These are phyloP conservation scores for Scedosporium minutisporum DNA, from an alignment of 2,329 filamentous ascomycete genomes.

Conservation along the genomic window DNA sequence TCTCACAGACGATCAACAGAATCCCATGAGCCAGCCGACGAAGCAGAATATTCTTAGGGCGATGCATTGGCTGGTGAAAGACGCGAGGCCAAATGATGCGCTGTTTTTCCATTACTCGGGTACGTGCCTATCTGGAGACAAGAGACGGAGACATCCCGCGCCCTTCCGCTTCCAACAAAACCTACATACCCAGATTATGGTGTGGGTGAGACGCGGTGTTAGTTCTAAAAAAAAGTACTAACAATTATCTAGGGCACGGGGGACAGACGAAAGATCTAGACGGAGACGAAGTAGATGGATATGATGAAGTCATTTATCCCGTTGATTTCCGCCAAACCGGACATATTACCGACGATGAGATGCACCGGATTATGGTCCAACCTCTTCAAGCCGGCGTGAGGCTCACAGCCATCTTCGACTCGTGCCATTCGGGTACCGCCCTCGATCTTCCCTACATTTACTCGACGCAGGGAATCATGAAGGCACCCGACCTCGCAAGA, in stretches of 20 bases:
- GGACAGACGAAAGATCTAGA: conserved; percentile 74
- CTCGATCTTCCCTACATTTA: conserved; percentile 61
- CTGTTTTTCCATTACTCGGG: conserved; percentile 97
- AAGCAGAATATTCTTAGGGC: conserved; percentile 91
- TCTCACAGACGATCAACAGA: conserved; percentile 92
- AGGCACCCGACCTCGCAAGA: conserved; percentile 59
- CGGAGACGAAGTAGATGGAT: conserved; percentile 72
- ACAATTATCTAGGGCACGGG: conserved; percentile 52
- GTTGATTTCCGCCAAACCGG: conserved; percentile 72
- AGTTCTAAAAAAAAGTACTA: conserved; percentile 10
- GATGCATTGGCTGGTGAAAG: conserved; percentile 97
- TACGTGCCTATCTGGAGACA: conserved; percentile 22
- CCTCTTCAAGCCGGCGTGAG: conserved; percentile 47
- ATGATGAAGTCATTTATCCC: conserved; percentile 76
- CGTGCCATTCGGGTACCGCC: conserved; percentile 58
- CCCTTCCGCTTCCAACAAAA: not conserved
- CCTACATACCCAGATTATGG: too few relatives aligned
- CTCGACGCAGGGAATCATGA: conserved; percentile 58
- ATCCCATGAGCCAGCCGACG: conserved; percentile 92
- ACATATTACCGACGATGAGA: conserved; percentile 75
- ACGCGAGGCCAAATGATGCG: conserved; percentile 84
- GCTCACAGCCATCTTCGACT: conserved; percentile 54
- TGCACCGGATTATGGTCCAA: conserved; percentile 63
- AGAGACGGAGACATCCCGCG: not conserved
- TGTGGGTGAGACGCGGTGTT: not conserved